Base-by-base conservation (phyloP, 345 rosid species). In the Bruguiera sexangula region DNA sequence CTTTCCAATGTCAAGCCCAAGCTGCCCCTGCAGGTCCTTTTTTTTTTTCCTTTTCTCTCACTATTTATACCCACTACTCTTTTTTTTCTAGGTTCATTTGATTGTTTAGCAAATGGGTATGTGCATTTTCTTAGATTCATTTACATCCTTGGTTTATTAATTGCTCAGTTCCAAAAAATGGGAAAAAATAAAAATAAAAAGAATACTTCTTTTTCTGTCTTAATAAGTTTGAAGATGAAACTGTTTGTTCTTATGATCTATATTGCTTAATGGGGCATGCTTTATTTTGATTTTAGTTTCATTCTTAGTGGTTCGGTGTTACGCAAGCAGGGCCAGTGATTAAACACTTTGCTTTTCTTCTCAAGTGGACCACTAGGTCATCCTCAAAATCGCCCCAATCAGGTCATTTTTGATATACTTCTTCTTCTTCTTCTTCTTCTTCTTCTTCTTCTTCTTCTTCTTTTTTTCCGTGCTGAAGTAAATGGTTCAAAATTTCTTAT, bases 341-440 rank as follows among this genome's bases (percentile, higher is more conserved):
- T 54, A 93, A 85, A 79, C 94, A 89, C 79, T 60, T 93, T 79
- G 83, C 89, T 22, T 88, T 83, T 74, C 73, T 86, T 71, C 81
- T 94, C 63, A 85, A 86, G 73, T 89, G 94, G 97, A 89, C 86
- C 30, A 62, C 89, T 22, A 85, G 87, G 63, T 79, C 92, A 60
- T 67, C 95, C 52, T 80, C 91, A 31, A 87, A 82, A 75, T 18
- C 73, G 6, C 84, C 90, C 31, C 96, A 88, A n/a, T 75, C 90
- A 81, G 94, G 96, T 85, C 62, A 11, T 27, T 16, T 52, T 24
- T 32, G 32, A 20, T 18, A 18, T 29, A 53, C 9, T 50, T 39
- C 8, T 8, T 54, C 1, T 37, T 27, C 27, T 26, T n/a, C 9
- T 50, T 39, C 8, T 8, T 54, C 1, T 37, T 26, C 27, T 26